Conservation (phyloP, 768 basidiomycete species). For the Xerocomus potaroensis region DNA sequence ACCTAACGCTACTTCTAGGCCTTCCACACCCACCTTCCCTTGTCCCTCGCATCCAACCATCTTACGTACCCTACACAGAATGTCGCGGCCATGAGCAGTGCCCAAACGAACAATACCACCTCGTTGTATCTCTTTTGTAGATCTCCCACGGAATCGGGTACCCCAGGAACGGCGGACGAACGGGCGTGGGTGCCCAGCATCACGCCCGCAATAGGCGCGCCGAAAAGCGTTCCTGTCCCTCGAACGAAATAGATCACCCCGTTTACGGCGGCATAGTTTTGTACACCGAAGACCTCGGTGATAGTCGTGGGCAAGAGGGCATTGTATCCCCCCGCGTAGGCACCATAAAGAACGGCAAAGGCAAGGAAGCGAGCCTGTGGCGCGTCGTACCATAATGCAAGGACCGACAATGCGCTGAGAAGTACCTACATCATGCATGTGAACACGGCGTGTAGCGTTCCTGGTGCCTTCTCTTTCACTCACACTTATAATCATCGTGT, state of each 20-base stretch:
- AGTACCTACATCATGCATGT: not conserved
- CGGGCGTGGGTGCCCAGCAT: not conserved
- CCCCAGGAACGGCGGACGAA: not conserved
- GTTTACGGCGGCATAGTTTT: not conserved
- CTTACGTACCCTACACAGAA: not conserved
- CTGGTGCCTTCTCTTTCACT: not conserved
- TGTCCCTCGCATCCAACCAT: not conserved
- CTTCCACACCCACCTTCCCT: not conserved
- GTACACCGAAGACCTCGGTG: slow-evolving; percentile 4
- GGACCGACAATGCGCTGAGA: not conserved
- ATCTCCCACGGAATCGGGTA: not conserved
- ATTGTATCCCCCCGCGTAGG: not conserved
- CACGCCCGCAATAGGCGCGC: not conserved
- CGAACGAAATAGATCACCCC: not conserved
- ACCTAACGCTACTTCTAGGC: not conserved
- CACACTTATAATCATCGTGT: not conserved
- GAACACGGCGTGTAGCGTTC: not conserved
- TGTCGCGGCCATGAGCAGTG: too few species aligned
- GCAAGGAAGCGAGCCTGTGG: not conserved
- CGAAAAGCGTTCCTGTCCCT: not conserved
- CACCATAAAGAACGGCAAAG: not conserved
- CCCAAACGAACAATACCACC: not conserved
- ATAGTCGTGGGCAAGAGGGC: slow-evolving; percentile 1
- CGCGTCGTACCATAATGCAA: not conserved
- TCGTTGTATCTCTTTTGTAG: not conserved